Percentiles rank a stretch among this genome's conserved stretches.
phyloP scores from a whole-genome alignment of 2,329 filamentous ascomycete species.

The Verticillium isaacii region DNA sequence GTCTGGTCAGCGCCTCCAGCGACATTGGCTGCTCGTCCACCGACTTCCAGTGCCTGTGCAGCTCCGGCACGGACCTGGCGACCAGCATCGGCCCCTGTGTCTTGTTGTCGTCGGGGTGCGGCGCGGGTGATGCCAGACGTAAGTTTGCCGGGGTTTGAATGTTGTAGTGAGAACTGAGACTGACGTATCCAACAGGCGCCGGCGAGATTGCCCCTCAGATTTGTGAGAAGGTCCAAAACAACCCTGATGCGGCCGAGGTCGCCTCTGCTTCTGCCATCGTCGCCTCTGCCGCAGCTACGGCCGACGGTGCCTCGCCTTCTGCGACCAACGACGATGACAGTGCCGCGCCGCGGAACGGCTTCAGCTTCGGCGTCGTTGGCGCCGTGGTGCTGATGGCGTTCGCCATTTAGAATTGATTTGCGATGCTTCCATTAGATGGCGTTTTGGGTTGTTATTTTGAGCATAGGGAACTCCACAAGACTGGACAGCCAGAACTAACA shows the following conservation, averaged over 20 bases:
- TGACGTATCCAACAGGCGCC: slow-evolving; percentile 4
- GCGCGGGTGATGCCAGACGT: slow-evolving; percentile 7
- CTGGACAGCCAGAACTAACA: neutral
- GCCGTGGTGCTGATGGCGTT: slow-evolving; percentile 1
- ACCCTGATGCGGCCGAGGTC: slow-evolving; percentile 7
- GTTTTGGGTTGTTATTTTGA: neutral
- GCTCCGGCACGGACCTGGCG: slow-evolving; percentile 5
- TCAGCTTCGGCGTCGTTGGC: slow-evolving; percentile 5
- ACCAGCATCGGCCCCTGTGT: slow-evolving; percentile 9
- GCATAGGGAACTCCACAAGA: neutral
- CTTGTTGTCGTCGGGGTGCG: slow-evolving; percentile 3
- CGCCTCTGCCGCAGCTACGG: slow-evolving; percentile 7
- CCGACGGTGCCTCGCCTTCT: slow-evolving; percentile 1
- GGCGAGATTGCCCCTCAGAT: slow-evolving; percentile 9
- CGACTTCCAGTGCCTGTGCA: slow-evolving; percentile 13
- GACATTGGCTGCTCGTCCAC: slow-evolving; percentile 8
- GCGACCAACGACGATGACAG: neutral
- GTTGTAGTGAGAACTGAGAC: neutral
- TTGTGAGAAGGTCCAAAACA: slow-evolving; percentile 7
- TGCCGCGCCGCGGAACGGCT: neutral
- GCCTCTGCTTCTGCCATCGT: slow-evolving; percentile 11
- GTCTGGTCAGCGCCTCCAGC: slow-evolving; percentile 7
- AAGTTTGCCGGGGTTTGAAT: neutral
- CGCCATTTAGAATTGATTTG: neutral
- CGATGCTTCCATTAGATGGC: neutral